Evolutionary conservation across 768 basidiomycete species (phyloP).

Genomic region (Ramaria sp.): DNA sequence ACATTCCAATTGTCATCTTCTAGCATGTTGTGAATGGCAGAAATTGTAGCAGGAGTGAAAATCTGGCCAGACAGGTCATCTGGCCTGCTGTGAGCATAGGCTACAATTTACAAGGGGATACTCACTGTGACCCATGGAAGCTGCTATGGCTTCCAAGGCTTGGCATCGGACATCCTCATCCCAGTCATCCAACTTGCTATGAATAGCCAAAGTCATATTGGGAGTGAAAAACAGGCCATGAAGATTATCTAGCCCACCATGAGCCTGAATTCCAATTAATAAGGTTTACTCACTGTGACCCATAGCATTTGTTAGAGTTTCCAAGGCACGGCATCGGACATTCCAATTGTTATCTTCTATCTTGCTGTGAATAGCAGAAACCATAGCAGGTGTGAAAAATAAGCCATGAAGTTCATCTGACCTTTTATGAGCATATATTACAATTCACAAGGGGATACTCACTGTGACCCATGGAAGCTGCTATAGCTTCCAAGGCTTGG

Average conservation of each 20-base stretch:
- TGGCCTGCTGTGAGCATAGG: neutral
- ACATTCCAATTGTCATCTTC: neutral
- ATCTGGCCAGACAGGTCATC: too few relatives aligned
- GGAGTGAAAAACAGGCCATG: too few relatives aligned
- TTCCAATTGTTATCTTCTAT: neutral
- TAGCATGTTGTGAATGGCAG: neutral
- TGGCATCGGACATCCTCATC: too few relatives aligned
- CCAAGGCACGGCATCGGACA: neutral
- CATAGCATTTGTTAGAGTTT: neutral
- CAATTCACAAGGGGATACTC: too few relatives aligned
- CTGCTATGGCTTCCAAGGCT: too few relatives aligned
- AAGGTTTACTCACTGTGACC: neutral
- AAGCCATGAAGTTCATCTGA: too few relatives aligned
- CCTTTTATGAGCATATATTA: too few relatives aligned
- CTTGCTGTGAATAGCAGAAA: neutral
- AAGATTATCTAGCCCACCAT: neutral
- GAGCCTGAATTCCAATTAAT: neutral
- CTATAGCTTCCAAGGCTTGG: too few relatives aligned
- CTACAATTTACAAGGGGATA: neutral
- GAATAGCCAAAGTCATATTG: neutral
- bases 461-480: too few relatives aligned
- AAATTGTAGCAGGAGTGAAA: neutral
- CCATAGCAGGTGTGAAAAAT: too few relatives aligned
- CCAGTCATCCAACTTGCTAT: neutral
- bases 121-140: too few relatives aligned